Percentiles rank a stretch among this genome's conserved stretches.
These are phyloP conservation scores for Tolypocladium pustulatum DNA, from an alignment of 2,329 filamentous ascomycete species.

Conservation along the genomic window DNA sequence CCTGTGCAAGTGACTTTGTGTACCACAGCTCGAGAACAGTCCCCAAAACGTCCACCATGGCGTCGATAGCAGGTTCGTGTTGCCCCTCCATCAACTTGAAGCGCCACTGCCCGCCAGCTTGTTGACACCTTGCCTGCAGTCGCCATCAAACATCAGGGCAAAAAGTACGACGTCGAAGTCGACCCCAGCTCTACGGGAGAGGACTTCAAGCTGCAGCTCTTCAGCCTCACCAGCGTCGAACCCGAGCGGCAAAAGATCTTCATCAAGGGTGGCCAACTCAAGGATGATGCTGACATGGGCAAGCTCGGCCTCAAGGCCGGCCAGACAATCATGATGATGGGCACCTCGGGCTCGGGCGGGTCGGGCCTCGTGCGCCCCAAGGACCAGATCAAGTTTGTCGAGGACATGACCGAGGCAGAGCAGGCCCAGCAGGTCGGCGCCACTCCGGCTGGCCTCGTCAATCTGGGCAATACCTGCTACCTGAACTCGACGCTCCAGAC, in stretches of 20 bases:
- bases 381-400: slow-evolving; percentile 76
- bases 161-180: slow-evolving; percentile 88
- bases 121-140: slow-evolving; percentile 41
- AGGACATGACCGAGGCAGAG: slow-evolving; percentile 97
- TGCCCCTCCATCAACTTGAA: slow-evolving; percentile 8
- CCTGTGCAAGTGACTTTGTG: neutral
- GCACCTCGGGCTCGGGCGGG: slow-evolving; percentile 63
- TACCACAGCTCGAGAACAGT: neutral
- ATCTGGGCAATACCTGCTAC: slow-evolving; percentile 96
- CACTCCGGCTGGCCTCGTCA: slow-evolving; percentile 77
- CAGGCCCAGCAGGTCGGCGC: slow-evolving; percentile 73
- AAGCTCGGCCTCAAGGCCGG: slow-evolving; percentile 77
- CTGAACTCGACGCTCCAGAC: slow-evolving; percentile 96
- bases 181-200: slow-evolving; percentile 78
- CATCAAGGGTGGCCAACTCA: slow-evolving; percentile 87
- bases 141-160: slow-evolving; percentile 88
- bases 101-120: neutral
- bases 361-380: slow-evolving; percentile 59
- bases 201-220: slow-evolving; percentile 91
- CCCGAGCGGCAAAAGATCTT: slow-evolving; percentile 94
- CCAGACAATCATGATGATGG: slow-evolving; percentile 93
- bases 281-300: slow-evolving; percentile 83
- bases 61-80: slow-evolving; percentile 41
- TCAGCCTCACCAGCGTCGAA: slow-evolving; percentile 89
- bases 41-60: slow-evolving; percentile 29